A percentile compares a stretch with the other conserved stretches of the same genome.
phyloP scores from a whole-genome alignment of 1,284 basidiomycete species.

The Ganoderma resinaceum region DNA sequence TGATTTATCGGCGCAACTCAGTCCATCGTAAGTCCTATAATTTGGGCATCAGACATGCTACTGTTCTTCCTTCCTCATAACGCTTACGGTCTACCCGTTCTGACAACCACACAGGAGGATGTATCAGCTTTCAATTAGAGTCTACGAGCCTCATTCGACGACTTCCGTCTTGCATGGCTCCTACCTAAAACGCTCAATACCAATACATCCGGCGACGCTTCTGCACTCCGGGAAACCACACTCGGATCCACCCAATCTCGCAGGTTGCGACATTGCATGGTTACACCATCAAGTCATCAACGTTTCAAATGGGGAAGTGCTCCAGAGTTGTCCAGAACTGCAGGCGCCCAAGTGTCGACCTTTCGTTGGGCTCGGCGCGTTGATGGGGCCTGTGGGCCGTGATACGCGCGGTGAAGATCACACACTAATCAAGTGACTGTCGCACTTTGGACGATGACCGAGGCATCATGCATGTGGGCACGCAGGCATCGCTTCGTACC shows the following conservation, averaged over 20 bases:
- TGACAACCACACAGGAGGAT: neutral
- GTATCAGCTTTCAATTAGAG: no score
- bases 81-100: neutral
- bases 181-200: no score
- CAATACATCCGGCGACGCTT: neutral
- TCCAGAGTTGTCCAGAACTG: neutral
- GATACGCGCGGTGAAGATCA: constrained; percentile 3
- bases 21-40: neutral
- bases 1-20: neutral
- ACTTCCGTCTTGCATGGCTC: neutral
- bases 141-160: neutral
- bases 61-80: neutral
- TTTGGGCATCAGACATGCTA: neutral
- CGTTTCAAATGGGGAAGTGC: neutral
- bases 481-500: neutral
- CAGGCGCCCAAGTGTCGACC: neutral
- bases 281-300: neutral
- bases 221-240: neutral
- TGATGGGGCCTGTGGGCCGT: constrained; percentile 10
- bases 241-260: neutral
- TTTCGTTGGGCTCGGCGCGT: neutral
- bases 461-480: neutral
- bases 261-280: neutral
- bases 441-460: neutral
- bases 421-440: neutral